Conservation (phyloP, 1,284 basidiomycete genomes). For the Sparassis latifolia region DNA sequence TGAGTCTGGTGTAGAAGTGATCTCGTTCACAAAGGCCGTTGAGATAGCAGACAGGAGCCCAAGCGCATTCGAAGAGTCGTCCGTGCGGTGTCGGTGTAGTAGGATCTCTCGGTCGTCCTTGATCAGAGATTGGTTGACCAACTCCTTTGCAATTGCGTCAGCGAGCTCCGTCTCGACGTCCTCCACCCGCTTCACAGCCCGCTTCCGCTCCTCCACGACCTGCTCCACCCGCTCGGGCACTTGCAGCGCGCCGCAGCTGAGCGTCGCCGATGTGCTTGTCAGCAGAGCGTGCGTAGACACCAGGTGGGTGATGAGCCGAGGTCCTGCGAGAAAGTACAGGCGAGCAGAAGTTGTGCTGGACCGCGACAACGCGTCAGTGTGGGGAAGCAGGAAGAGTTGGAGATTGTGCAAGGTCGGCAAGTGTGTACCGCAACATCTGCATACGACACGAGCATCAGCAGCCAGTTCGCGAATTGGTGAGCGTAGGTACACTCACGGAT, state of each 20-base stretch:
- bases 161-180: slow-evolving; percentile 68
- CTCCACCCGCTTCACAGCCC: slow-evolving; percentile 53
- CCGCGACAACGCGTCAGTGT: slow-evolving; percentile 55
- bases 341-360: slow-evolving; percentile 58
- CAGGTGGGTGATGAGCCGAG: slow-evolving; percentile 62
- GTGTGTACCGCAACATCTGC: slow-evolving; percentile 85
- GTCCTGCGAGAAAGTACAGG: slow-evolving; percentile 77
- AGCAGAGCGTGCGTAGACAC: slow-evolving; percentile 49
- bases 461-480: not conserved
- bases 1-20: slow-evolving; percentile 18
- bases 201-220: slow-evolving; percentile 61
- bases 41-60: slow-evolving; percentile 56
- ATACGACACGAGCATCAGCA: not conserved
- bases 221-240: slow-evolving; percentile 66
- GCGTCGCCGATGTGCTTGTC: slow-evolving; percentile 45
- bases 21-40: slow-evolving; percentile 35
- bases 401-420: slow-evolving; percentile 65
- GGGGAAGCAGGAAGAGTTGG: slow-evolving; percentile 64
- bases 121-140: slow-evolving; percentile 27
- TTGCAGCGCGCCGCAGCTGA: slow-evolving; percentile 60
- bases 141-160: slow-evolving; percentile 41
- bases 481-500: slow-evolving; percentile 45
- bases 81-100: slow-evolving; percentile 50
- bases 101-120: slow-evolving; percentile 19
- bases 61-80: slow-evolving; percentile 55